Percentiles rank a stretch among this genome's conserved stretches.
These are phyloP conservation scores for Aleurites moluccanus DNA, from an alignment of 441 rosid genomes.

Conservation along the genomic window DNA sequence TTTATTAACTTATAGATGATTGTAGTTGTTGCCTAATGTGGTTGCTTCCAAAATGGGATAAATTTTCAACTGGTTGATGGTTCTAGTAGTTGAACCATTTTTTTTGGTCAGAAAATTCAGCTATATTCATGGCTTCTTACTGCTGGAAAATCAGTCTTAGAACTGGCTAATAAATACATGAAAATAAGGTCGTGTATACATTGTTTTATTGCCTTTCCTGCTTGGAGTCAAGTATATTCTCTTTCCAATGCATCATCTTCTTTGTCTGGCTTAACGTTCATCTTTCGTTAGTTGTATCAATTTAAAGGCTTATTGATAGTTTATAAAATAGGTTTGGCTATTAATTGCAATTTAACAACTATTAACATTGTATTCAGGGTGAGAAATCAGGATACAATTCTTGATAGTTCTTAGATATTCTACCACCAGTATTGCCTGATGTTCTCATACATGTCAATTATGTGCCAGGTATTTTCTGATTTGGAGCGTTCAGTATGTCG, in stretches of 20 bases:
- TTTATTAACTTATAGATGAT: background rate
- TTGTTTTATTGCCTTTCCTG: slow-evolving; percentile 1
- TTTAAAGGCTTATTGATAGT: background rate
- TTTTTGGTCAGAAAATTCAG: background rate
- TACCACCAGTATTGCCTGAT: background rate
- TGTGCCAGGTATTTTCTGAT: slow-evolving; percentile 90
- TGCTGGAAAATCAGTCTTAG: slow-evolving; percentile 10
- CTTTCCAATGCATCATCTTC: background rate
- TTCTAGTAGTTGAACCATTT: background rate
- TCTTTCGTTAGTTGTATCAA: background rate
- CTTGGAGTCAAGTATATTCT: background rate
- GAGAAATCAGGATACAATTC: background rate
- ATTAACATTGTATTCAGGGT: background rate
- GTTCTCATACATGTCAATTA: slow-evolving; percentile 7
- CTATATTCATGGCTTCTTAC: background rate
- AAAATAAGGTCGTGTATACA: background rate
- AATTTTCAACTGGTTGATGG: background rate
- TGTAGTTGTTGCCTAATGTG: background rate
- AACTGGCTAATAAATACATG: background rate
- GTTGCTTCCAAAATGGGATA: background rate
- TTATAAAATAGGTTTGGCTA: background rate
- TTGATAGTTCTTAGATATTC: background rate
- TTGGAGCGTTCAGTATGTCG: slow-evolving; percentile 95
- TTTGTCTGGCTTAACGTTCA: background rate
- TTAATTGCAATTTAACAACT: background rate